Percentiles rank a stretch among this genome's conserved stretches.
Evolutionary conservation across 371 early-diverging fungal species (phyloP).

Genomic region (Chytridium lagenaria): DNA sequence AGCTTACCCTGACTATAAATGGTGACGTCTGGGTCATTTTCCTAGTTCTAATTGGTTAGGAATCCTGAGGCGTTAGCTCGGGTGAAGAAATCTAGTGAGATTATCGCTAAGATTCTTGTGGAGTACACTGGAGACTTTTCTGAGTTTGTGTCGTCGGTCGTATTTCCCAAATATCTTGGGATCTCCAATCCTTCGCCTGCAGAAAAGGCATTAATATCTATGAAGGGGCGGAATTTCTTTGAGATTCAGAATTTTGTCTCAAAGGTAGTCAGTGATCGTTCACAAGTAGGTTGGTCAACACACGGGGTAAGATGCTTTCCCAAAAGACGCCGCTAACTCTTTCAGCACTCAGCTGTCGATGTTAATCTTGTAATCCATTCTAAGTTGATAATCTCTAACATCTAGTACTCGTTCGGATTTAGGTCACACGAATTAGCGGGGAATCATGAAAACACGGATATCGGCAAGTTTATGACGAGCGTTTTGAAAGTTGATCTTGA

Average conservation of each 20-base stretch:
- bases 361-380: slow-evolving; percentile 72
- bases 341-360: slow-evolving; percentile 85
- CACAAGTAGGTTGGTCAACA: slow-evolving; percentile 85
- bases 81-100: slow-evolving; percentile 68
- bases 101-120: slow-evolving; percentile 23
- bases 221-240: slow-evolving; percentile 37
- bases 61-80: slow-evolving; percentile 71
- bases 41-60: background rate
- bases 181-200: slow-evolving; percentile 69
- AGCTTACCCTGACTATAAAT: slow-evolving; percentile 81
- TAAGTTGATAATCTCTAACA: background rate
- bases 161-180: slow-evolving; percentile 68
- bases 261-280: slow-evolving; percentile 72
- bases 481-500: background rate
- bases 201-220: slow-evolving; percentile 57
- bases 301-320: slow-evolving; percentile 61
- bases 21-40: slow-evolving; percentile 53
- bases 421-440: slow-evolving; percentile 63
- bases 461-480: slow-evolving; percentile 74
- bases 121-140: slow-evolving; percentile 17
- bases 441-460: slow-evolving; percentile 85
- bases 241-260: slow-evolving; percentile 64
- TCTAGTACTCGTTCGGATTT: slow-evolving; percentile 68
- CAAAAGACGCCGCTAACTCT: background rate
- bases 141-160: slow-evolving; percentile 39